These are phyloP conservation scores for Tricholoma sp. DNA, from an alignment of 768 basidiomycete genomes.

Conservation along the genomic window DNA sequence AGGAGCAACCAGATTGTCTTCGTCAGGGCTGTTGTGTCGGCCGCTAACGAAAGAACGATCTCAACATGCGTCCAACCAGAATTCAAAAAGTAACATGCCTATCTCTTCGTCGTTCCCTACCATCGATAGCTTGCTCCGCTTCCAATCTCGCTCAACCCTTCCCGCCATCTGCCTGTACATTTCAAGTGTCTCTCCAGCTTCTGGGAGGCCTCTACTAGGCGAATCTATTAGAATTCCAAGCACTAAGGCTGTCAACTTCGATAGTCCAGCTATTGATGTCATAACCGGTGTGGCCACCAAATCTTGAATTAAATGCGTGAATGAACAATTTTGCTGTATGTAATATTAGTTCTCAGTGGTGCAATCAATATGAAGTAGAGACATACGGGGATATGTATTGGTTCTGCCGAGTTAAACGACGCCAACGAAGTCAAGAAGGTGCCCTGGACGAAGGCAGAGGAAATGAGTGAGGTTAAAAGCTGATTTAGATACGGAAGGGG, in stretches of 20 bases:
- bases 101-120: constrained; percentile 26
- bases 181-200: constrained; percentile 27
- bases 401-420: constrained; percentile 25
- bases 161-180: constrained; percentile 31
- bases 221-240: constrained; percentile 32
- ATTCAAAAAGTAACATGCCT: constrained; percentile 16
- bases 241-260: constrained; percentile 32
- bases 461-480: constrained; percentile 41
- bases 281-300: constrained; percentile 32
- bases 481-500: constrained; percentile 43
- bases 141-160: constrained; percentile 46
- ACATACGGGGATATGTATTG: constrained; percentile 29
- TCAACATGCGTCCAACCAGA: not conserved
- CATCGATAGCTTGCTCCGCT: constrained; percentile 32
- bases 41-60: constrained; percentile 24
- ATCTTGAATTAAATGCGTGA: constrained; percentile 28
- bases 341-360: constrained; percentile 4
- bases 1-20: constrained; percentile 60
- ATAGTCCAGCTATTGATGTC: constrained; percentile 33
- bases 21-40: constrained; percentile 38
- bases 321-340: constrained; percentile 19
- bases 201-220: constrained; percentile 19
- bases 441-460: constrained; percentile 52
- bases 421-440: constrained; percentile 43
- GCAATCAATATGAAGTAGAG: not conserved